A percentile compares a stretch with the other conserved stretches of the same genome.
These are phyloP conservation scores for Hamamelis virginiana DNA, from an alignment of 164 flowering plant species.

Conservation along the genomic window DNA sequence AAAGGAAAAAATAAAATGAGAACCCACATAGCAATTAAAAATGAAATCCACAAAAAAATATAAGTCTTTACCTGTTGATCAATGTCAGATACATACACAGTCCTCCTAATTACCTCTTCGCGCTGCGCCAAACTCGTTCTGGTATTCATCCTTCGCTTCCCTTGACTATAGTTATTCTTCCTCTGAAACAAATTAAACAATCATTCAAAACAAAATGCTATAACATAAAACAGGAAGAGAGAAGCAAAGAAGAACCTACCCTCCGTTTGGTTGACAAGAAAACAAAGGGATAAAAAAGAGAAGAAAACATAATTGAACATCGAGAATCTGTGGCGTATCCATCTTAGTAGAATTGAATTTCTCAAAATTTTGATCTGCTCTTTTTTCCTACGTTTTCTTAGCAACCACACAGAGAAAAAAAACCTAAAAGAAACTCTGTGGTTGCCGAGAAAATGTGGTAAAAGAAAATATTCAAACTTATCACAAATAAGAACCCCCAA, in stretches of 20 bases:
- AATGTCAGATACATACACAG: conserved; percentile 98
- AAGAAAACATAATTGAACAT: not conserved
- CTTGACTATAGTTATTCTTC: conserved; percentile 57
- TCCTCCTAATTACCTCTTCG: conserved; percentile 79
- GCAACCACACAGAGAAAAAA: too few relatives aligned
- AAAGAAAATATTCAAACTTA: not conserved
- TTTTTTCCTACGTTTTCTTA: too few relatives aligned
- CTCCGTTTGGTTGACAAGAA: not conserved
- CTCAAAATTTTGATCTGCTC: too few relatives aligned
- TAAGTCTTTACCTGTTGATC: conserved; percentile 71
- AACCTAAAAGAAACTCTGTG: not conserved
- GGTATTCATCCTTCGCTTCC: conserved; percentile 58
- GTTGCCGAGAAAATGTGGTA: not conserved
- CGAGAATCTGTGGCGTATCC: not conserved
- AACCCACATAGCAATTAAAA: not conserved
- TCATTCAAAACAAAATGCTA: not conserved
- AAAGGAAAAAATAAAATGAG: not conserved
- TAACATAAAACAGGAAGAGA: not conserved
- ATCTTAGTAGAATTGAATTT: too few relatives aligned
- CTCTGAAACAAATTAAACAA: conserved; percentile 47
- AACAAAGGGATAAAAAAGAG: not conserved
- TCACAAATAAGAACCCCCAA: too few relatives aligned
- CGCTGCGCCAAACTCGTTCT: conserved; percentile 69
- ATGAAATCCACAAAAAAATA: not conserved
- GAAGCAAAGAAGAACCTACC: not conserved